Percentiles rank a stretch among this genome's conserved stretches.
Conservation (phyloP, 78 protist genomes). For the Dictyostelium citrinum region DNA sequence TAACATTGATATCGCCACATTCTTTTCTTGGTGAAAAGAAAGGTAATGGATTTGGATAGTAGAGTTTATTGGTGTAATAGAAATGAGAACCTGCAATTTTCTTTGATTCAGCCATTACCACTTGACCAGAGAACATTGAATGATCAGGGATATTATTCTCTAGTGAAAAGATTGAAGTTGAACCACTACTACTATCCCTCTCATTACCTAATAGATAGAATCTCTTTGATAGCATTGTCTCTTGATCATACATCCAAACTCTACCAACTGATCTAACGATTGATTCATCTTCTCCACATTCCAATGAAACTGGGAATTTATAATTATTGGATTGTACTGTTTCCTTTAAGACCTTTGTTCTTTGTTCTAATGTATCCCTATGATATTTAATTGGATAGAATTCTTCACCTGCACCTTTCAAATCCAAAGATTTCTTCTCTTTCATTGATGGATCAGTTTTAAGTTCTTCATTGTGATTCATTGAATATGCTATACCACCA, state of each 20-base stretch:
- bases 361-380: background rate
- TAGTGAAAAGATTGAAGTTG: background rate
- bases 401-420: background rate
- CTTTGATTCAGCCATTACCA: conserved; percentile 28
- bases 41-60: conserved; percentile 41
- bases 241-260: conserved; percentile 7
- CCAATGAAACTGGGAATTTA: background rate
- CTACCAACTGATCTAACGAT: conserved; percentile 28
- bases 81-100: conserved; percentile 28
- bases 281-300: background rate
- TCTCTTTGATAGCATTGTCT: background rate
- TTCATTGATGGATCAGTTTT: background rate
- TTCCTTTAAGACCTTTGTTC: conserved; percentile 8
- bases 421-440: background rate
- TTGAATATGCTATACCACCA: background rate
- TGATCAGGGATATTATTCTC: background rate
- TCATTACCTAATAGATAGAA: conserved; percentile 21
- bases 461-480: background rate
- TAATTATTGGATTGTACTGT: background rate
- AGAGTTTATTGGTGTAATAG: conserved; percentile 11
- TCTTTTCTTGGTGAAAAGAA: background rate
- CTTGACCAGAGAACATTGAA: conserved; percentile 41
- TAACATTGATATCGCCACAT: background rate
- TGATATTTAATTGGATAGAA: conserved; percentile 18
- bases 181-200: background rate